Evolutionary conservation across 331 rosid genomes (phyloP), one percentile per base, ranked within the genome.

Genomic region (Quercus phellos): DNA sequence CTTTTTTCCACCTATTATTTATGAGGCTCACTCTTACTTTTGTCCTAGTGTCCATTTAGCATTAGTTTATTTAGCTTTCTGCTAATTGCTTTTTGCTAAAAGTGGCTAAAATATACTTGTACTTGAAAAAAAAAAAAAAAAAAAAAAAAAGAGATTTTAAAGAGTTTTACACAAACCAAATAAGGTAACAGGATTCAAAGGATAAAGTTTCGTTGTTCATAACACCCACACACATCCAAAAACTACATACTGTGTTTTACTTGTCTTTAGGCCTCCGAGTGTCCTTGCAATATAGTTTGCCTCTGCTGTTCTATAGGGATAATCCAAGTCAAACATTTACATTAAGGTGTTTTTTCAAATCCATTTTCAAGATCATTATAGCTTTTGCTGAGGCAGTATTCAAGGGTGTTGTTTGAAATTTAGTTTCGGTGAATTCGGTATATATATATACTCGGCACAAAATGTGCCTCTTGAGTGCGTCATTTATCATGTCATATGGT

Each of bases 1-100:
- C n/a, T 66, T 9, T 46, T 46, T 46, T 30, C 14, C 26, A 6
- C 9, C 13, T 17, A 18, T 66, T 30, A 34, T 66, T 46, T 66
- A 14, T 75, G 16, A 69, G 72, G 79, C 38, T 9, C 19, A 54
- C 72, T 32, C 46, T 51, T 71, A 59, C 68, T 74, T 55, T 75
- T 73, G 66, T 72, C 74, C 35, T 58, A 17, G 22, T 38, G 22
- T 21, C 43, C 43, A 35, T 35, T 35, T 35, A 35, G 43, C 43
- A 7, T 35, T 35, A 35, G 43, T 35, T 6, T 35, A 35, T 35
- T 35, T 7, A 2, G 43, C 11, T 35, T 35, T 35, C 0, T 35
- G 43, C 11, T 35, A 35, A 35, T 35, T 35, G 43, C 43, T 6
- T 35, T 35, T 6, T 7, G 10, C 2, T 0, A 7, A 35, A 35